Evolutionary conservation across 305 asterid species (phyloP).

Genomic region (Solanum chacoense): DNA sequence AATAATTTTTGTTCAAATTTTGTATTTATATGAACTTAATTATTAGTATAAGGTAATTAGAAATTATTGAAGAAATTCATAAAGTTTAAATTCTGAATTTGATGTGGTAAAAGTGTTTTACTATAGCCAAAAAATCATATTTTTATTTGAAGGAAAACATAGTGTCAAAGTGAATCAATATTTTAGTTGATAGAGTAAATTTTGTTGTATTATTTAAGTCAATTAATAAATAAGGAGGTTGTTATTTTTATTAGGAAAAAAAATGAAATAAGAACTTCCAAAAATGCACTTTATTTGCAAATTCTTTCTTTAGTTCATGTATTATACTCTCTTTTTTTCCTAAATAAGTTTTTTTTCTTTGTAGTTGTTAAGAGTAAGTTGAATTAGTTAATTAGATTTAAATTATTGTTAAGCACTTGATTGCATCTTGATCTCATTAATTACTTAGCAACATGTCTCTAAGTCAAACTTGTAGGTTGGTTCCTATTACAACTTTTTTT

Average conservation of each 20-base stretch:
- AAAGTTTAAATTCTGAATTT: background rate
- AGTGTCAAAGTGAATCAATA: background rate
- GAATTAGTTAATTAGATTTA: background rate
- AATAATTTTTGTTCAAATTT: background rate
- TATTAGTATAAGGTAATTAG: background rate
- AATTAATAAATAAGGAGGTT: background rate
- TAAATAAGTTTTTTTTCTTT: background rate
- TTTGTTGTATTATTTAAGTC: background rate
- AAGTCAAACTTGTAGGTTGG: background rate
- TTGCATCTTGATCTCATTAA: background rate
- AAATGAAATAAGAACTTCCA: background rate
- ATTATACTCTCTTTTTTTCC: background rate
- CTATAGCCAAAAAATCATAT: background rate
- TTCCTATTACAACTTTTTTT: background rate
- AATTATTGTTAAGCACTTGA: background rate
- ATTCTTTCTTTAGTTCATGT: background rate
- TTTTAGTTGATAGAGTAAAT: background rate
- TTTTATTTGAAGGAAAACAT: background rate
- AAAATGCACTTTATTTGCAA: background rate
- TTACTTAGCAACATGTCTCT: background rate
- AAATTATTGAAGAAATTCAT: background rate
- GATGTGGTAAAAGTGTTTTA: background rate
- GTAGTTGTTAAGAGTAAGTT: background rate
- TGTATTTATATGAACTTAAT: background rate
- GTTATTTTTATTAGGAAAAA: background rate